Evolutionary conservation across 495 filamentous ascomycete genomes (phyloP).

Genomic region (Parathielavia hyrcaniae): DNA sequence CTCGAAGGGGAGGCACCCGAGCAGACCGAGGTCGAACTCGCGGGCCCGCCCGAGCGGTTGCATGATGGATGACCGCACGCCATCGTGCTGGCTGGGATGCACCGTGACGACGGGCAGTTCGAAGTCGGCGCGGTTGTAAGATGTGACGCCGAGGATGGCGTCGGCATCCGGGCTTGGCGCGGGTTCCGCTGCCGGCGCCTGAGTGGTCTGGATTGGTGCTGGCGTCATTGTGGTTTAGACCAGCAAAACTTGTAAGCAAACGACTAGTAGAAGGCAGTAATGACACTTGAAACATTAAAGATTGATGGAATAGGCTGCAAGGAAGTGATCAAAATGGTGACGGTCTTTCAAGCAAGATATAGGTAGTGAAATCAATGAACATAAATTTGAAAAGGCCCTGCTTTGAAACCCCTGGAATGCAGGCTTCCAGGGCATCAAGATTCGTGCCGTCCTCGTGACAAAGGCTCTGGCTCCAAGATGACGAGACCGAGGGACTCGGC

Average conservation of each 20-base stretch:
- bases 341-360: no score
- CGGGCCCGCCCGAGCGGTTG: background rate
- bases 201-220: background rate
- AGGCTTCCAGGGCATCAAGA: background rate
- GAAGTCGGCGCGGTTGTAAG: slow-evolving; percentile 4
- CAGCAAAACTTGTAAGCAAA: no score
- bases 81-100: slow-evolving; percentile 9
- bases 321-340: no score
- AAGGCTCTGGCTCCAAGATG: background rate
- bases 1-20: slow-evolving; percentile 9
- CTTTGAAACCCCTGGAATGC: slow-evolving; percentile 7
- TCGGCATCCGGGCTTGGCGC: slow-evolving; percentile 11
- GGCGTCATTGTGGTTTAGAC: background rate
- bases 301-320: no score
- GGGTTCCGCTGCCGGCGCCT: background rate
- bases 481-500: background rate
- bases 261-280: no score
- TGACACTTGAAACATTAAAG: background rate
- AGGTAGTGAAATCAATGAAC: background rate
- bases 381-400: background rate
- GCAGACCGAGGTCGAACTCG: background rate
- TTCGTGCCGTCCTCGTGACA: slow-evolving; percentile 11
- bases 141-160: slow-evolving; percentile 3
- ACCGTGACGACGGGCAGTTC: slow-evolving; percentile 9
- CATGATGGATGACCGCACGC: slow-evolving; percentile 3